These are phyloP conservation scores for Ophiostoma sp. DNA, from an alignment of 2,329 filamentous ascomycete genomes.

Conservation along the genomic window DNA sequence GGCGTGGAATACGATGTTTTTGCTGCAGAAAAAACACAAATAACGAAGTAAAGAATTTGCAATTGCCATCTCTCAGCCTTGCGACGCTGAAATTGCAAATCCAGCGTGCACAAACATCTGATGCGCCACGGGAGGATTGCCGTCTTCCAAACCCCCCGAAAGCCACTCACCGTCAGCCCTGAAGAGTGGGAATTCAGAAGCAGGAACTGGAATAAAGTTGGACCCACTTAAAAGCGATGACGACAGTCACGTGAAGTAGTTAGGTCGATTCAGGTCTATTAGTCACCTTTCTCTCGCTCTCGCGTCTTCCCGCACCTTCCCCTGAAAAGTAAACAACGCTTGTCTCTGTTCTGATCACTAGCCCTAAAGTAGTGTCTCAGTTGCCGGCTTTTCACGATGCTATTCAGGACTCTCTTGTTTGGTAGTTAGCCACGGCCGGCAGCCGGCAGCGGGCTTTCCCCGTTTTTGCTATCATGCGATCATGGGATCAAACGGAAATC, in stretches of 20 bases:
- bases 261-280: background rate
- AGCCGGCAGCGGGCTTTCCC: background rate
- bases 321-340: conserved; percentile 7
- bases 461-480: background rate
- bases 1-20: background rate
- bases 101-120: too few species aligned
- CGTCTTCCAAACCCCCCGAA: background rate
- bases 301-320: background rate
- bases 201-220: background rate
- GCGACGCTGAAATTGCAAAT: background rate
- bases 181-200: background rate
- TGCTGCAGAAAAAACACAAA: background rate
- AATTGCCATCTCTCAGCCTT: background rate
- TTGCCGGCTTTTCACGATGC: conserved; percentile 4
- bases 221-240: background rate
- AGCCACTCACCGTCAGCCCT: background rate
- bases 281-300: background rate
- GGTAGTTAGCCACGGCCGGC: background rate
- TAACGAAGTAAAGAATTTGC: background rate
- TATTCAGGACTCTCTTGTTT: background rate
- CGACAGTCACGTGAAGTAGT: background rate
- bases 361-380: background rate
- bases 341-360: background rate
- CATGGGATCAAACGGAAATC: background rate
- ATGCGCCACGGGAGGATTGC: background rate